phyloP scores from a whole-genome alignment of 164 flowering plant genomes.

The Macadamia integrifolia region DNA sequence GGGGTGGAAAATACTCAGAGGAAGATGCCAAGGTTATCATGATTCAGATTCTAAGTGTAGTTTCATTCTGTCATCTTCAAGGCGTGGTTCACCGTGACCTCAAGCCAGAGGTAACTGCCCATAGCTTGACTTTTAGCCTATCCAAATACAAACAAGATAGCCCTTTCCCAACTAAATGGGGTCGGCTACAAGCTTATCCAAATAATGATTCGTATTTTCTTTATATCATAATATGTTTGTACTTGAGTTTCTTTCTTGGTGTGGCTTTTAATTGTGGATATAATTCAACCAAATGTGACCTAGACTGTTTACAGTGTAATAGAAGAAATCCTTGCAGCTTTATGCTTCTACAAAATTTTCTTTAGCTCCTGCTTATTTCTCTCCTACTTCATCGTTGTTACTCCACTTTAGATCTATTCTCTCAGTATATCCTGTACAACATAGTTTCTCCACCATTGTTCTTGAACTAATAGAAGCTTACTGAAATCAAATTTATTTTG shows the following conservation, averaged over 20 bases:
- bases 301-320: too few relatives aligned
- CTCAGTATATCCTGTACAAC: neutral
- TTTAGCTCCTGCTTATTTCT: neutral
- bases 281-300: neutral
- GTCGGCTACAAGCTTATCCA: too few relatives aligned
- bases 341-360: too few relatives aligned
- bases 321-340: too few relatives aligned
- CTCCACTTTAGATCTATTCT: neutral
- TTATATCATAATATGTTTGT: neutral
- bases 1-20: constrained; percentile 96
- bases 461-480: neutral
- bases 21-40: constrained; percentile 88
- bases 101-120: constrained; percentile 81
- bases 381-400: neutral
- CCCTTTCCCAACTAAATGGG: too few relatives aligned
- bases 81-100: constrained; percentile 98
- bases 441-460: neutral
- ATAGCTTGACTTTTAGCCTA: neutral
- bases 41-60: constrained; percentile 79
- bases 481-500: too few relatives aligned
- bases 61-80: constrained; percentile 81
- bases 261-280: neutral
- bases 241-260: neutral
- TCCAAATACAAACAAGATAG: too few relatives aligned
- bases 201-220: too few relatives aligned